These are phyloP conservation scores for Penicillium sp. DNA, from an alignment of 2,329 filamentous ascomycete genomes.

Conservation along the genomic window DNA sequence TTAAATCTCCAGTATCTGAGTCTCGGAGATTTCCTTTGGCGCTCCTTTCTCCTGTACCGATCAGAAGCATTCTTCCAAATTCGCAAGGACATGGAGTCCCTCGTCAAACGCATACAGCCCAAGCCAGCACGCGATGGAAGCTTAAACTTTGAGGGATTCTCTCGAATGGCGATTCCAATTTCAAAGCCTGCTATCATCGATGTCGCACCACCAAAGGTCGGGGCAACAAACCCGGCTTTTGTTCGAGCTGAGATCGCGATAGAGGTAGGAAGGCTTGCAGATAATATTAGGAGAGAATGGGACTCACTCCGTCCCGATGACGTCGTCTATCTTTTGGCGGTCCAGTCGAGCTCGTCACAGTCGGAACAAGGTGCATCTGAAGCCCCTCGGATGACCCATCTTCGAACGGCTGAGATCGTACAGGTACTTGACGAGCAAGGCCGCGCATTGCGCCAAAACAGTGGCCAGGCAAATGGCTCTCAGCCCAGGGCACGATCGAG, in stretches of 20 bases:
- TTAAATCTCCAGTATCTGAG: slow-evolving; percentile 92
- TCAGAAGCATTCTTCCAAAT: slow-evolving; percentile 91
- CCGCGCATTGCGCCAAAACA: slow-evolving; percentile 55
- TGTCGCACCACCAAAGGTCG: slow-evolving; percentile 71
- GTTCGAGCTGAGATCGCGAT: slow-evolving; percentile 79
- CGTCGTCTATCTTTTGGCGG: slow-evolving; percentile 74
- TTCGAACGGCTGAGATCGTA: slow-evolving; percentile 76
- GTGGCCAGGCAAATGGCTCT: slow-evolving; percentile 55
- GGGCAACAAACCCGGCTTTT: slow-evolving; percentile 69
- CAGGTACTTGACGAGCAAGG: slow-evolving; percentile 81
- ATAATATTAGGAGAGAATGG: slow-evolving; percentile 75
- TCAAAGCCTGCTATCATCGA: slow-evolving; percentile 79
- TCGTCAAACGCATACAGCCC: slow-evolving; percentile 69
- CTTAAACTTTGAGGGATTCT: slow-evolving; percentile 67
- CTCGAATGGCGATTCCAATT: slow-evolving; percentile 84
- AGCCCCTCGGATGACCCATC: slow-evolving; percentile 57
- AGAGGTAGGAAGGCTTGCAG: slow-evolving; percentile 70
- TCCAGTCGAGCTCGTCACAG: slow-evolving; percentile 50
- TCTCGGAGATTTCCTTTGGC: slow-evolving; percentile 92
- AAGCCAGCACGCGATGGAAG: slow-evolving; percentile 55
- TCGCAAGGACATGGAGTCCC: slow-evolving; percentile 77
- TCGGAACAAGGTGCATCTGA: slow-evolving; percentile 37
- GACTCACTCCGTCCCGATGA: slow-evolving; percentile 78
- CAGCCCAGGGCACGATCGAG: slow-evolving; percentile 51
- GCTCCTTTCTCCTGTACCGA: slow-evolving; percentile 78